Evolutionary conservation across 441 rosid species (phyloP).

Genomic region (Gossypium davidsonii): DNA sequence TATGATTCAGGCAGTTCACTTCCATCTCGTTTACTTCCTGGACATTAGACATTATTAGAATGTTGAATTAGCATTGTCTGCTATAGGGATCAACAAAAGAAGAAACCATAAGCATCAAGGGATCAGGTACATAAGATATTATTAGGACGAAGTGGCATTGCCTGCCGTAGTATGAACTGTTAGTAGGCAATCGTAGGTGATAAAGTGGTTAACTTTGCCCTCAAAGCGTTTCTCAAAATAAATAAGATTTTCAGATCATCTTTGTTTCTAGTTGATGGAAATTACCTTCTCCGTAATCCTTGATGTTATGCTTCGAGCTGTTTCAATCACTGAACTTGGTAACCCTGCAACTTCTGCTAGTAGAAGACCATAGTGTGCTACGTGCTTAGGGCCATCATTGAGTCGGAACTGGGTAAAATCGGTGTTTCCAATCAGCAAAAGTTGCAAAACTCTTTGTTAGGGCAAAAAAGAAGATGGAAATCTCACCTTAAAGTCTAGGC

Average conservation of each 20-base stretch:
- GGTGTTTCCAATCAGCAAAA: slow-evolving; percentile 13
- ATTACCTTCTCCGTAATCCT: slow-evolving; percentile 58
- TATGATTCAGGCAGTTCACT: slow-evolving; percentile 44
- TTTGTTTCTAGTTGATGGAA: background rate
- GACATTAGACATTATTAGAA: background rate
- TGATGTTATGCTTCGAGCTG: slow-evolving; percentile 65
- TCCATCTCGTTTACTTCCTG: slow-evolving; percentile 74
- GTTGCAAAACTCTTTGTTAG: background rate
- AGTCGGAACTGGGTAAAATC: slow-evolving; percentile 60
- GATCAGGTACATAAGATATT: background rate
- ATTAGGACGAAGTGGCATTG: background rate
- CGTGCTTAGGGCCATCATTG: slow-evolving; percentile 63
- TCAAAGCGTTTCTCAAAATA: background rate
- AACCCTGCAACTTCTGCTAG: slow-evolving; percentile 89
- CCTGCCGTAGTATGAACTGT: background rate
- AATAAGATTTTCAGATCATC: background rate
- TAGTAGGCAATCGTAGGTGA: background rate
- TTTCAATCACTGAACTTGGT: slow-evolving; percentile 76
- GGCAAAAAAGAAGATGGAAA: background rate
- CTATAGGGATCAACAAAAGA: background rate
- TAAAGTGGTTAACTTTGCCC: background rate
- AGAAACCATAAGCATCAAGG: background rate
- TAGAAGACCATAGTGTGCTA: slow-evolving; percentile 84
- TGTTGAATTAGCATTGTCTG: background rate
- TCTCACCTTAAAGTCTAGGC: slow-evolving; percentile 70